Base-by-base conservation (phyloP, 768 basidiomycete species). In the Serendipita sp. region DNA sequence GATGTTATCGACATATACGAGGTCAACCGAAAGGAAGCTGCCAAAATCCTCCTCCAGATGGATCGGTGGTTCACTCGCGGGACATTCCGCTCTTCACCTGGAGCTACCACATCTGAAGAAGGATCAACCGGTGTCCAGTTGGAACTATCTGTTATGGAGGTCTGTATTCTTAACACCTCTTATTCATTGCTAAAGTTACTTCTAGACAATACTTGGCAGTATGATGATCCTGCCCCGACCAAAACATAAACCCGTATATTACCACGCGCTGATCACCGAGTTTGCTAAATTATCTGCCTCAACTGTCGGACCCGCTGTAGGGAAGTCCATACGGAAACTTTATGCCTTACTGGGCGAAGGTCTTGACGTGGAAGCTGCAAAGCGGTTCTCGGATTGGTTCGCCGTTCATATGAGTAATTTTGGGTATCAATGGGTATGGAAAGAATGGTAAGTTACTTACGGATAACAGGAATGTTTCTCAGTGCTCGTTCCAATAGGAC, bases 401-500 rank as follows among this genome's bases (percentile, higher is more conserved):
- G 81, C 91, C 1, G 80, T 89, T 1, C 96, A 99, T 70, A 87
- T 99, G 85, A 94, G 91, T 68, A 99, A 99, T 75, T 99, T 97
- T 73, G 87, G 86, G 30, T 99, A 97, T 75, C 85, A 87, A 70
- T 98, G 96, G 96, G 92, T 96, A 13, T 99, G 96, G 96, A 94
- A 92, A 71, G 96, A 98, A 80, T 99, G 96, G 95, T 93, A 63
- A 51, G 85, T 75, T 3, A 15, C 30, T 41, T 3, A 58, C 41
- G 41, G 7, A 47, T 35, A 37, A 54, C 13, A 35, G 56, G 62
- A 63, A 18, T 34, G 51, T 34, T 58, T 37, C 18, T 63, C 34
- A 45, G 11, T 24, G 37, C 13, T 10, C n/a, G 32, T 54, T 62
- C 38, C 18, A 68, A 3, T 63, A 98, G 95, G 95, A 77, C 92